Evolutionary conservation across 192 early-diverging fungal species (phyloP).

Genomic region (Allomyces macrogynus): DNA sequence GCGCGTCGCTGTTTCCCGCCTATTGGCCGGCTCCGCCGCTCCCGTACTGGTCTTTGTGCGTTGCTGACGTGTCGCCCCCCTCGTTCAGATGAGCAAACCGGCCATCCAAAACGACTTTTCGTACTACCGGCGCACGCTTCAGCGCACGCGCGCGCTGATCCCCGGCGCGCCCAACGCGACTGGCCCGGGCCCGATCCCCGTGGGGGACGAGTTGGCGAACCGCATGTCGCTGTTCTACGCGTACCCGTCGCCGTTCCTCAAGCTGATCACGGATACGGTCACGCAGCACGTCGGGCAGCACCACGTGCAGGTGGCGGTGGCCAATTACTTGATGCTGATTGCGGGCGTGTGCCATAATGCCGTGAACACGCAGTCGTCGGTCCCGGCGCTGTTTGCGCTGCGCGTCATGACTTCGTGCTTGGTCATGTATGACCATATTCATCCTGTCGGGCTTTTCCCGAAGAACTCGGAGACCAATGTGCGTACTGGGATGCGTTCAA

Average conservation of each 20-base stretch:
- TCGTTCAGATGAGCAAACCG: constrained; percentile 46
- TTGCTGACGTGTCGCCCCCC: constrained; percentile 14
- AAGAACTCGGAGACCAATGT: constrained; percentile 65
- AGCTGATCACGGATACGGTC: constrained; percentile 63
- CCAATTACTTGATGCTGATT: constrained; percentile 54
- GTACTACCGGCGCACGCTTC: constrained; percentile 79
- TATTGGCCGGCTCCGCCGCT: neutral
- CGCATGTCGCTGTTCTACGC: constrained; percentile 93
- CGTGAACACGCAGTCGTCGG: constrained; percentile 41
- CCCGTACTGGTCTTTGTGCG: constrained; percentile 6
- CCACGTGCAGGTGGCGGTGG: constrained; percentile 23
- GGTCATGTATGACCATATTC: constrained; percentile 80
- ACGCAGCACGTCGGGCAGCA: constrained; percentile 39
- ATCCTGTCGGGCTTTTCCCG: constrained; percentile 50
- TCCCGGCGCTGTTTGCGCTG: constrained; percentile 45
- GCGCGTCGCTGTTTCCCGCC: neutral
- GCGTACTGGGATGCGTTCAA: no score
- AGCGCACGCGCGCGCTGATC: constrained; percentile 27
- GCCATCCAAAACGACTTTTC: constrained; percentile 95
- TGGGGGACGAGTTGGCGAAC: constrained; percentile 75
- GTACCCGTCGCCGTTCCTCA: constrained; percentile 82
- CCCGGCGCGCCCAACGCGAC: constrained; percentile 3
- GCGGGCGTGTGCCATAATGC: constrained; percentile 57
- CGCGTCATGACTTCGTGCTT: constrained; percentile 73
- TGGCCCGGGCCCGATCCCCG: constrained; percentile 35